Evolutionary conservation across 495 filamentous ascomycete genomes (phyloP), one percentile per base, ranked within the genome.

Genomic region (Penicillium antarcticum): DNA sequence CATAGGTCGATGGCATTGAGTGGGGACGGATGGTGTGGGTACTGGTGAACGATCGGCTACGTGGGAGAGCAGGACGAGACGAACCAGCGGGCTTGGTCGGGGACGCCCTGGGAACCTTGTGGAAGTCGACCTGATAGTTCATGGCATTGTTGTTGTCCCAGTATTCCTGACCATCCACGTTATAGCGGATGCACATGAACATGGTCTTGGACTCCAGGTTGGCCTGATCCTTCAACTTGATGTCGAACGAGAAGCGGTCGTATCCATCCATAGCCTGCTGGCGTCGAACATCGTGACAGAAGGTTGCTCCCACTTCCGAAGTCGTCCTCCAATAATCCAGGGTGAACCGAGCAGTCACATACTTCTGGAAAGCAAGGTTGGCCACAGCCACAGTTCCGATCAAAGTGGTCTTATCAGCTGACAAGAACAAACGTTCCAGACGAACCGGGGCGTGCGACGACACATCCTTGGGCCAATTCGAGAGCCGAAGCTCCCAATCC

Each of bases 261-360:
- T 83, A 87, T 26, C 86, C 84, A 59, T 87, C 80, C 12, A 84
- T 72, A 7, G 63, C 67, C 38, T 88, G 85, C 48, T 80, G 80
- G 34, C 81, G 85, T 10, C 83, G 80, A 29, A 91, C 79, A 70
- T 95, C 88, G 48, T 87, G 80, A 66, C 85, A 87, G 70, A 81
- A 98, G 60, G 96, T 91, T 8, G 91, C 95, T 35, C 80, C 77
- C 3, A 98, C 87, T 65, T 98, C 94, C 1, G 94, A 98, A 3
- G 91, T 92, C 0, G 94, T 98, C 73, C 92, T 95, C 94, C 94
- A 98, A 65, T 92, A 91, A 68, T 98, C 94, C 48, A 97, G 81
- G 1, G 95, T 97, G 64, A 98, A 98, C 23, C 94, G 83, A 66
- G 89, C 91, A 17, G 87, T 82, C 34, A 98, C 92, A 9, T 73